Percentiles rank a stretch among this genome's conserved stretches.
Evolutionary conservation across 805 yeast species (phyloP).

Genomic region (Wickerhamomyces alni): DNA sequence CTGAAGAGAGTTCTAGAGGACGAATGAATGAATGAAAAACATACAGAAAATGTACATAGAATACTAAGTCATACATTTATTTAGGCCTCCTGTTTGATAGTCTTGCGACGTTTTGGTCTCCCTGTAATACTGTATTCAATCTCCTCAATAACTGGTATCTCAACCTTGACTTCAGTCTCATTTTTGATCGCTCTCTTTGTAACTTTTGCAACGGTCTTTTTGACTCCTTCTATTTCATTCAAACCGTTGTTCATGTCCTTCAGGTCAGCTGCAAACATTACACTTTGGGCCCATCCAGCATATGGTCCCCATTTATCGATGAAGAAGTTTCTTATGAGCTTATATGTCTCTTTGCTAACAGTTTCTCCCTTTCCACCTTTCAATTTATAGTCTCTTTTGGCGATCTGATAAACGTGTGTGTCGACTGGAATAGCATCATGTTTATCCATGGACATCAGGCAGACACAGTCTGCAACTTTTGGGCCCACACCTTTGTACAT

Average conservation of each 20-base stretch:
- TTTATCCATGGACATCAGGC: constrained; percentile 84
- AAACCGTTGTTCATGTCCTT: constrained; percentile 65
- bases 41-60: constrained; percentile 6
- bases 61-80: neutral
- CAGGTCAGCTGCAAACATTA: constrained; percentile 81
- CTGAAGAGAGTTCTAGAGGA: constrained; percentile 13
- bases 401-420: constrained; percentile 90
- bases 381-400: constrained; percentile 71
- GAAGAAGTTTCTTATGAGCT: constrained; percentile 52
- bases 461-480: constrained; percentile 95
- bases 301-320: constrained; percentile 74
- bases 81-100: constrained; percentile 4
- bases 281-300: constrained; percentile 99
- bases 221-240: constrained; percentile 28
- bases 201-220: constrained; percentile 11
- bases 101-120: constrained; percentile 23
- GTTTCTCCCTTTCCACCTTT: constrained; percentile 26
- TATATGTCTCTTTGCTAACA: constrained; percentile 25
- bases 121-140: constrained; percentile 22
- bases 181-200: constrained; percentile 5
- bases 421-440: constrained; percentile 91
- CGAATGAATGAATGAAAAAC: neutral
- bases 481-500: constrained; percentile 90
- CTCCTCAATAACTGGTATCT: constrained; percentile 9
- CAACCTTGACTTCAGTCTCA: constrained; percentile 4